These are phyloP conservation scores for Cetradonia linearis DNA, from an alignment of 495 filamentous ascomycete species.

Conservation along the genomic window DNA sequence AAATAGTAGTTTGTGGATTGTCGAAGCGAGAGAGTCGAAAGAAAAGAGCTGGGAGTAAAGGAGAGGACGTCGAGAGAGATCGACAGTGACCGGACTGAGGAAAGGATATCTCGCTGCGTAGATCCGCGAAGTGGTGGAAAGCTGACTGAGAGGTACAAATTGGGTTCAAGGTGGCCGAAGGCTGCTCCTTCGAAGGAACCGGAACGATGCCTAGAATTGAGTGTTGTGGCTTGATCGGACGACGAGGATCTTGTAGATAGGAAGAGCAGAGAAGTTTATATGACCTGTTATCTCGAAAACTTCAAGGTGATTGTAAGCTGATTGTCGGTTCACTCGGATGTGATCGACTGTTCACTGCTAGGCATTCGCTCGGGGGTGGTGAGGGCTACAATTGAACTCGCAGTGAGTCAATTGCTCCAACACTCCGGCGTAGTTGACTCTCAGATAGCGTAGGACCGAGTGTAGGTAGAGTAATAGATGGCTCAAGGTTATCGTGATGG, in stretches of 20 bases:
- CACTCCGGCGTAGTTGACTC: background rate
- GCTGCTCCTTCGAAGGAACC: background rate
- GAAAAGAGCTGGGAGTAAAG: constrained; percentile 26
- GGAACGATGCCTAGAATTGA: constrained; percentile 1
- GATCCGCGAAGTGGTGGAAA: constrained; percentile 34
- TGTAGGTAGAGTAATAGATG: constrained; percentile 4
- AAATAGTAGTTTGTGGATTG: constrained; percentile 26
- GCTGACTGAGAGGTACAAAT: constrained; percentile 9
- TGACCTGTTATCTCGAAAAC: background rate
- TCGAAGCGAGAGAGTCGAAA: constrained; percentile 26
- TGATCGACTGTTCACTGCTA: background rate
- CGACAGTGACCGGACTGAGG: constrained; percentile 31
- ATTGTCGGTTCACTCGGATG: background rate
- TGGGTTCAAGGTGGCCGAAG: background rate
- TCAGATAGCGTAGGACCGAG: constrained; percentile 3
- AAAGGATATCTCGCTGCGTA: constrained; percentile 40
- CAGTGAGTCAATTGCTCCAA: constrained; percentile 10
- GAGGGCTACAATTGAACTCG: constrained; percentile 7
- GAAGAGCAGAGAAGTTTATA: constrained; percentile 8
- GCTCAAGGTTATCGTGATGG: constrained; percentile 9
- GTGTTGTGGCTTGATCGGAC: constrained; percentile 6
- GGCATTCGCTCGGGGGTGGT: background rate
- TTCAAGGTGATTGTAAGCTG: background rate
- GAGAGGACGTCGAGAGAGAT: constrained; percentile 32
- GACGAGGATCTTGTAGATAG: constrained; percentile 3